A percentile compares a stretch with the other conserved stretches of the same genome.
These are phyloP conservation scores for Akanthomyces muscarius DNA, from an alignment of 2,329 filamentous ascomycete genomes.

Conservation along the genomic window DNA sequence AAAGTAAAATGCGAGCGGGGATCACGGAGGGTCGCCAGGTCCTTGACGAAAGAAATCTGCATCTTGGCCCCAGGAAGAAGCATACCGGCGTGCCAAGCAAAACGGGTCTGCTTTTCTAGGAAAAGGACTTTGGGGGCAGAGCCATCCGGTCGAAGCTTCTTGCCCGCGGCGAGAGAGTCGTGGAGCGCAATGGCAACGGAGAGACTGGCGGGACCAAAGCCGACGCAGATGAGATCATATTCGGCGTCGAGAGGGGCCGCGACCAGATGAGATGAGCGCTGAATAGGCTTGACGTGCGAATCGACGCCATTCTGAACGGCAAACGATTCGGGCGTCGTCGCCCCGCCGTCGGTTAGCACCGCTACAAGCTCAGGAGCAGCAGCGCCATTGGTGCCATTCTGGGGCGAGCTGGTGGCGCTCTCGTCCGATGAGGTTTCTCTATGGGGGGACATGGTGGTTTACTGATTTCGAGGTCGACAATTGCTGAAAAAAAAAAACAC, in stretches of 20 bases:
- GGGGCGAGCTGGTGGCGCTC: not conserved
- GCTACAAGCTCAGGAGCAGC: constrained; percentile 5
- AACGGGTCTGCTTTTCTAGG: constrained; percentile 76
- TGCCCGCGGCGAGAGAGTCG: constrained; percentile 62
- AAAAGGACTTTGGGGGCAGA: constrained; percentile 71
- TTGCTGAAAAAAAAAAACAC: not conserved
- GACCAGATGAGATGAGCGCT: constrained; percentile 35
- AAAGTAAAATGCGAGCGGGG: constrained; percentile 92
- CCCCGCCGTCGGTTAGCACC: not conserved
- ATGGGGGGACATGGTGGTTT: constrained; percentile 12
- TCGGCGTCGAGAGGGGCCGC: constrained; percentile 58
- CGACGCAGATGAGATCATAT: constrained; percentile 84
- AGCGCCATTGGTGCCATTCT: constrained; percentile 12
- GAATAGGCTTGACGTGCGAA: not conserved
- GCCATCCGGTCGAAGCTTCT: constrained; percentile 36
- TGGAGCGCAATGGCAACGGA: constrained; percentile 86
- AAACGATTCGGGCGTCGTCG: not conserved
- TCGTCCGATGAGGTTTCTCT: constrained; percentile 12
- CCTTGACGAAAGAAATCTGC: constrained; percentile 98
- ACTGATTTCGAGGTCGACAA: not conserved
- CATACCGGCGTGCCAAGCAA: constrained; percentile 96
- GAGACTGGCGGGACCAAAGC: constrained; percentile 88
- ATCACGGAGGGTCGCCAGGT: constrained; percentile 83
- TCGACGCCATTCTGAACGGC: constrained; percentile 7
- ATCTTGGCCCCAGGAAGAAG: constrained; percentile 88